These are phyloP conservation scores for Gracilariopsis chorda DNA, from an alignment of 23 red algal genomes.

Conservation along the genomic window DNA sequence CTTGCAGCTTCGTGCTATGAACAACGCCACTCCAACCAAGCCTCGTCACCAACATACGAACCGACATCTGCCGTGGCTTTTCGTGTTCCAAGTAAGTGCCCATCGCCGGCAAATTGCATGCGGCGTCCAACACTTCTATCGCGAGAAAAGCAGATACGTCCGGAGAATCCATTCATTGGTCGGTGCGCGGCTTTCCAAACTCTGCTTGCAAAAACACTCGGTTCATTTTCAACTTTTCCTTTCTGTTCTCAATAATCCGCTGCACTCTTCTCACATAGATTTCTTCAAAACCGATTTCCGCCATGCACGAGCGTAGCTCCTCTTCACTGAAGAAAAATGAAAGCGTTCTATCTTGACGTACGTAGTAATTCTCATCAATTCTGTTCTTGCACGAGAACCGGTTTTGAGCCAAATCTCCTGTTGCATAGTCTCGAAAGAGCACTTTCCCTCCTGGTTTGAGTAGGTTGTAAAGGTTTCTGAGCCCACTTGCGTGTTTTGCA, in stretches of 20 bases:
- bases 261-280: conserved; percentile 35
- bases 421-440: conserved; percentile 88
- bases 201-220: conserved; percentile 68
- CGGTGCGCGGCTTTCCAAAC: conserved; percentile 43
- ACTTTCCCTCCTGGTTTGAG: conserved; percentile 69
- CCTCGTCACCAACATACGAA: no score
- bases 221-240: conserved; percentile 66
- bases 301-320: conserved; percentile 17
- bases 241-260: conserved; percentile 54
- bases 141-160: no score
- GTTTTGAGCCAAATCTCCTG: conserved; percentile 75
- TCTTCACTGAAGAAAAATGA: conserved; percentile 76
- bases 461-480: conserved; percentile 29
- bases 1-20: no score
- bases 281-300: conserved; percentile 33
- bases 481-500: conserved; percentile 11
- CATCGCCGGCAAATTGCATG: no score
- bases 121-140: no score
- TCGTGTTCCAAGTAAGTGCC: no score
- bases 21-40: no score
- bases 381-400: conserved; percentile 41
- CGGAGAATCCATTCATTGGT: no score
- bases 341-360: conserved; percentile 76
- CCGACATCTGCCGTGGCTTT: no score
- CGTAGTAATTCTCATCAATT: conserved; percentile 68